Conservation (phyloP, 2,329 filamentous ascomycete genomes). For the Leptographium lundbergii region DNA sequence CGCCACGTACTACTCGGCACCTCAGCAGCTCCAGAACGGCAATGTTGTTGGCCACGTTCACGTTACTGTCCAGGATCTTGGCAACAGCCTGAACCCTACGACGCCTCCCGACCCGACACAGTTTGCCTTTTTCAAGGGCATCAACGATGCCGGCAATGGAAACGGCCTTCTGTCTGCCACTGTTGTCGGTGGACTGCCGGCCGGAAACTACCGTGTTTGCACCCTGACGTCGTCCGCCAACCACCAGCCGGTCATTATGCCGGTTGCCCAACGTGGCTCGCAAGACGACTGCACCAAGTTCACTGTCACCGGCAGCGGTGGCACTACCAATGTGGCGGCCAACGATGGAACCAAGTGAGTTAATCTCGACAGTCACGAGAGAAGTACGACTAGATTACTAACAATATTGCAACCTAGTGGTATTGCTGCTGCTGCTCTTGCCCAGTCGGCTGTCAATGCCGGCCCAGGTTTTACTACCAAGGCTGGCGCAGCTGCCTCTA, state of each 20-base stretch:
- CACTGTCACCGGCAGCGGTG: conserved; percentile 20
- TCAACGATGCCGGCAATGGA: conserved; percentile 26
- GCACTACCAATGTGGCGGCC: conserved; percentile 15
- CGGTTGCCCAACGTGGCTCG: conserved; percentile 29
- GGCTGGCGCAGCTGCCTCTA: conserved; percentile 9
- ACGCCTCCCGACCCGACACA: conserved; percentile 35
- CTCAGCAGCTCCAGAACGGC: conserved; percentile 36
- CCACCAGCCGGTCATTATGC: conserved; percentile 31
- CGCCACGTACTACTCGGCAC: conserved; percentile 46
- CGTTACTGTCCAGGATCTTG: conserved; percentile 43
- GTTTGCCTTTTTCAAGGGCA: conserved; percentile 31
- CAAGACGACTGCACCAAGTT: conserved; percentile 34
- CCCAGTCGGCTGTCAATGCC: conserved; percentile 14
- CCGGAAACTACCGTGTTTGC: conserved; percentile 30
- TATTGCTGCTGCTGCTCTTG: conserved; percentile 13
- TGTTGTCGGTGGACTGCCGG: conserved; percentile 26
- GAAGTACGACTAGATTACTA: not conserved
- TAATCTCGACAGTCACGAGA: not conserved
- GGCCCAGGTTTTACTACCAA: conserved; percentile 14
- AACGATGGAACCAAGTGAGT: conserved; percentile 16
- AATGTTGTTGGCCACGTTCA: conserved; percentile 47
- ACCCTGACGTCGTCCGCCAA: conserved; percentile 28
- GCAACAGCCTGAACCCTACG: conserved; percentile 33
- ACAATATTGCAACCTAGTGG: conserved; percentile 3
- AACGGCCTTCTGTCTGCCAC: conserved; percentile 22